phyloP scores from a whole-genome alignment of 495 filamentous ascomycete species.

The Lasiosphaeris hirsuta region DNA sequence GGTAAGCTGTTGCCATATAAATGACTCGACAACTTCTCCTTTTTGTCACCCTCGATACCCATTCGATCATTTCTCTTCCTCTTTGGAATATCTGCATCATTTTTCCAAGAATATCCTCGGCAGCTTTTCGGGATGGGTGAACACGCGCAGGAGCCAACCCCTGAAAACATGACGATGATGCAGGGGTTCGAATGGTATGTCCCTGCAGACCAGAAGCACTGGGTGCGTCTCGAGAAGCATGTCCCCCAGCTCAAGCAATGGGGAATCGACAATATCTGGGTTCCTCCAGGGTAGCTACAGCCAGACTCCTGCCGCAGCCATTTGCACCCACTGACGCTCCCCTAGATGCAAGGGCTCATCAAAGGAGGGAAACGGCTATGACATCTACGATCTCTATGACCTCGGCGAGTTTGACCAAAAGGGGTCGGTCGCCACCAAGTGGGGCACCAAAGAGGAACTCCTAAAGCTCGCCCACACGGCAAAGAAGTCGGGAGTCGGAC shows the following conservation, averaged over 20 bases:
- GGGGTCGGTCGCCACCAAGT: slow-evolving; percentile 61
- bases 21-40: no score
- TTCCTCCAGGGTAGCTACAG: slow-evolving; percentile 54
- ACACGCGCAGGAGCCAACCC: slow-evolving; percentile 16
- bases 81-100: not conserved
- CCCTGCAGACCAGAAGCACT: slow-evolving; percentile 61
- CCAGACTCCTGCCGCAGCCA: not conserved
- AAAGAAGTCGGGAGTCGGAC: slow-evolving; percentile 50
- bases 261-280: slow-evolving; percentile 66
- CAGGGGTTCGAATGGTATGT: slow-evolving; percentile 77
- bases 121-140: slow-evolving; percentile 11
- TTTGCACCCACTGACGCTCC: not conserved
- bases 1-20: no score
- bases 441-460: slow-evolving; percentile 66
- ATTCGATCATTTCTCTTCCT: not conserved
- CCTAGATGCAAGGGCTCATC: slow-evolving; percentile 60
- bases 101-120: not conserved
- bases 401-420: slow-evolving; percentile 77
- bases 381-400: slow-evolving; percentile 75
- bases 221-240: slow-evolving; percentile 53
- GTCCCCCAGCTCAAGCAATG: slow-evolving; percentile 55
- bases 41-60: not conserved
- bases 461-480: slow-evolving; percentile 49
- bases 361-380: slow-evolving; percentile 66
- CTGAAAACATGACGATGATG: slow-evolving; percentile 59